phyloP scores from a whole-genome alignment of 2,329 filamentous ascomycete species.

The Harringtonia aguacate region DNA sequence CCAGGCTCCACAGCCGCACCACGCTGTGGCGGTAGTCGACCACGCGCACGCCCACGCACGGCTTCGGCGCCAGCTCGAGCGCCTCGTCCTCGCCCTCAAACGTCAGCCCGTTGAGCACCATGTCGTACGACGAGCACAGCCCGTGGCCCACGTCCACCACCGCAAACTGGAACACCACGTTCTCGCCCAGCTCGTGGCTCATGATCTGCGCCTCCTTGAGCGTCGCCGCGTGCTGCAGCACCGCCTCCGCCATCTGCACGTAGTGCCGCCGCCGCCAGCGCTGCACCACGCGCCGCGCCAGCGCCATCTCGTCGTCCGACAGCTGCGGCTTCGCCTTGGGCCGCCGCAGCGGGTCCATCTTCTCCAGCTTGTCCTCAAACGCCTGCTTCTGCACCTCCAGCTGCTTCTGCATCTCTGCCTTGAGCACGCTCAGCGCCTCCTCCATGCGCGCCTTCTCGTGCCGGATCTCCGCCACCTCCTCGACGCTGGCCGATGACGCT shows the following conservation, averaged over 20 bases:
- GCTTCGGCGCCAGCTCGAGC: conserved; percentile 73
- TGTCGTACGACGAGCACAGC: conserved; percentile 88
- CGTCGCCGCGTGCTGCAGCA: conserved; percentile 76
- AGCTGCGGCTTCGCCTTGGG: conserved; percentile 53
- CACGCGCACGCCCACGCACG: conserved; percentile 81
- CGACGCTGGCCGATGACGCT: conserved; percentile 59
- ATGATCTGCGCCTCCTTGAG: conserved; percentile 96
- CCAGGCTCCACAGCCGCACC: conserved; percentile 86
- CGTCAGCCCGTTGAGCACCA: conserved; percentile 84
- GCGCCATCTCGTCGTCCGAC: conserved; percentile 59
- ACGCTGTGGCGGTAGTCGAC: conserved; percentile 82
- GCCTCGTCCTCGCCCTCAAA: conserved; percentile 75
- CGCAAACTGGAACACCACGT: conserved; percentile 88
- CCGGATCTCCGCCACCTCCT: conserved; percentile 74
- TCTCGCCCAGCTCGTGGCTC: conserved; percentile 92
- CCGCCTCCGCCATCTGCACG: conserved; percentile 85
- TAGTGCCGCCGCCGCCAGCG: conserved; percentile 81
- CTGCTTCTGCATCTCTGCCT: conserved; percentile 81
- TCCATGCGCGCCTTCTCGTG: conserved; percentile 82
- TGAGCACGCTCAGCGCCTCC: conserved; percentile 63
- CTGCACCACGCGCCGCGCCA: conserved; percentile 54
- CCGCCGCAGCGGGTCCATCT: conserved; percentile 55
- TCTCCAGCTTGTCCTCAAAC: conserved; percentile 75
- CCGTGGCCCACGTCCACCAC: conserved; percentile 82
- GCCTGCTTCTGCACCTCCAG: conserved; percentile 72